Evolutionary conservation across 805 yeast genomes (phyloP), one percentile per base, ranked within the genome.

Genomic region (Candida vaughaniae): DNA sequence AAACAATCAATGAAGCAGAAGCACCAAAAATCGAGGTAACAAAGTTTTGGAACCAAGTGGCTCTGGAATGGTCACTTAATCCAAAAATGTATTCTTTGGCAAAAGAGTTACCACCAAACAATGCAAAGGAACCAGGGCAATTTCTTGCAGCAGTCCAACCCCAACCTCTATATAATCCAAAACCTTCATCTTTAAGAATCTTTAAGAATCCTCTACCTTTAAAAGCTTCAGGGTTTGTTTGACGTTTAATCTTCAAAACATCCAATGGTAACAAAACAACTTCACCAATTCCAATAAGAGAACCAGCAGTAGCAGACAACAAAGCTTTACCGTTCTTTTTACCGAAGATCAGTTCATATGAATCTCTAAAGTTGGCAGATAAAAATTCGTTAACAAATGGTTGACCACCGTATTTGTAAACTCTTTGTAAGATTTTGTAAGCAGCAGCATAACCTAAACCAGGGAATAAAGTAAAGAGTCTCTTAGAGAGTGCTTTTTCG

Each of bases 81-180:
- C 90, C 90, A 52, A 88, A 80, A 42, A 93, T 78, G 69, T 87
- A 93, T 69, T 93, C 99, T 70, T 93, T 93, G 44, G 99, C 98
- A 60, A 93, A 93, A 11, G 99, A 96, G 58, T 91, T 89, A 68
- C 98, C 99, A 51, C 99, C 99, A 52, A 93, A 93, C 40, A 93
- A 73, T 12, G 98, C 96, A 58, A 93, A 93, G 2, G 96, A 88
- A 42, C 99, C 99, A 25, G 99, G 99, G 2, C 98, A 97, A 62
- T 93, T 93, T 78, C 99, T 84, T 29, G 99, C 99, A 51, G 95
- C 95, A 42, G 99, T 93, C 99, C 99, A 93, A 41, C 97, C 98
- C 95, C 97, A 90, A 49, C 99, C 99, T 61, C 96, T 77, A 71
- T 93, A 93, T 51, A 93, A 73, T 16, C 93, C 88, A 42, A 88